Conservation (phyloP, 2,329 filamentous ascomycete genomes). For the Alternaria gansuensis region DNA sequence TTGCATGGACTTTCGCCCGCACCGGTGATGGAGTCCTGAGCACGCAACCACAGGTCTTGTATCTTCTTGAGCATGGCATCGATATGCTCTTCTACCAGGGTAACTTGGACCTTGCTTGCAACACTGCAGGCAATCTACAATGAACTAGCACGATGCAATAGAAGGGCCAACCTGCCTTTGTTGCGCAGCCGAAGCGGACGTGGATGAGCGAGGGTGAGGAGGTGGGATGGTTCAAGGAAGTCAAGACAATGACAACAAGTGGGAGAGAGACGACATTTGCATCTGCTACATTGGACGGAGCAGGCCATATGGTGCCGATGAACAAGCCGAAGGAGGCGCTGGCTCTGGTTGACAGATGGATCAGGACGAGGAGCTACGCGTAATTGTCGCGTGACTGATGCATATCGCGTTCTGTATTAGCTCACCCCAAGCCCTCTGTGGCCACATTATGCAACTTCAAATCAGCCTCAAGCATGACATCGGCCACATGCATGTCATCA, state of each 20-base stretch:
- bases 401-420: not conserved
- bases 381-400: conserved; percentile 19
- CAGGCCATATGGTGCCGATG: conserved; percentile 56
- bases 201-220: conserved; percentile 40
- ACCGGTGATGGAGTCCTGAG: conserved; percentile 42
- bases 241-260: conserved; percentile 40
- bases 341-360: conserved; percentile 43
- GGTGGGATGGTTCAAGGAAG: conserved; percentile 50
- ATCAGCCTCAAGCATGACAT: conserved; percentile 11
- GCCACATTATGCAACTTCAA: conserved; percentile 13
- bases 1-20: conserved; percentile 41
- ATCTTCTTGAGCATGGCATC: conserved; percentile 50
- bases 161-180: conserved; percentile 58
- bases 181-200: conserved; percentile 40
- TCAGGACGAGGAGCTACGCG: conserved; percentile 43
- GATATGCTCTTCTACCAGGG: conserved; percentile 55
- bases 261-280: conserved; percentile 47
- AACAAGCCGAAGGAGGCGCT: conserved; percentile 47
- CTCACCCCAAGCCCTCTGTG: not conserved
- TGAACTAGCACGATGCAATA: conserved; percentile 56
- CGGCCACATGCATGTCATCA: conserved; percentile 23
- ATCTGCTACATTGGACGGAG: conserved; percentile 51
- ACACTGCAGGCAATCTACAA: conserved; percentile 53
- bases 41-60: conserved; percentile 48
- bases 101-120: conserved; percentile 55